Conservation (phyloP, 2,329 filamentous ascomycete genomes). For the Endocalyx cinctus region DNA sequence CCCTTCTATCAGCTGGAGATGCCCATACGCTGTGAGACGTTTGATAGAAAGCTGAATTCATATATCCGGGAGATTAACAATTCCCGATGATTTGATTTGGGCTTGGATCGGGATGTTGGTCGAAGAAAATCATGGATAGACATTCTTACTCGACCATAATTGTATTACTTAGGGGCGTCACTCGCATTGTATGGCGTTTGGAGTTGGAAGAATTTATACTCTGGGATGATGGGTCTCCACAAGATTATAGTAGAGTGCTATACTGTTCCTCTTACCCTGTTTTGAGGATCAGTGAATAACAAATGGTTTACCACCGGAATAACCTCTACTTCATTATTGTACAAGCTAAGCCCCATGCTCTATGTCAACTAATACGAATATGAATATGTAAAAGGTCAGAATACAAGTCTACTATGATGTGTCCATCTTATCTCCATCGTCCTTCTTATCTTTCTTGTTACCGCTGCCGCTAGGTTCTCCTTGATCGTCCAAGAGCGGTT, state of each 20-base stretch:
- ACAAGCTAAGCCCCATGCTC: slow-evolving; percentile 21
- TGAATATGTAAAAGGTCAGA: slow-evolving; percentile 6
- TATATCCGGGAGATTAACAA: slow-evolving; percentile 73
- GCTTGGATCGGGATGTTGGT: too few species aligned
- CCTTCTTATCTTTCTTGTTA: slow-evolving; percentile 45
- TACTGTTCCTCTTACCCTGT: too few species aligned
- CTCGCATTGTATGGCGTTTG: slow-evolving; percentile 20
- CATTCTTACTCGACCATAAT: too few species aligned
- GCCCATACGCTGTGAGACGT: slow-evolving; percentile 92
- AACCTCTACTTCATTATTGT: too few species aligned
- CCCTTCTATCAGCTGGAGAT: slow-evolving; percentile 98
- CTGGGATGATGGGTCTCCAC: too few species aligned
- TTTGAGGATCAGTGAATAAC: too few species aligned
- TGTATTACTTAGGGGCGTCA: too few species aligned
- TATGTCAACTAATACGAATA: too few species aligned
- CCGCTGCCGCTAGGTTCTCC: slow-evolving; percentile 62
- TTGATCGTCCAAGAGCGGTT: slow-evolving; percentile 59
- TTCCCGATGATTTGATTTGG: slow-evolving; percentile 48
- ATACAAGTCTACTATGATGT: slow-evolving; percentile 56
- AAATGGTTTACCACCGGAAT: too few species aligned
- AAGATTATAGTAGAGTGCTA: too few species aligned
- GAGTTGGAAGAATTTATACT: too few species aligned
- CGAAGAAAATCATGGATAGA: too few species aligned
- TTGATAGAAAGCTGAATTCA: slow-evolving; percentile 78
- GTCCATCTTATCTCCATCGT: slow-evolving; percentile 79